These are phyloP conservation scores for Phyllosticta capitalensis DNA, from an alignment of 2,329 filamentous ascomycete species.

Conservation along the genomic window DNA sequence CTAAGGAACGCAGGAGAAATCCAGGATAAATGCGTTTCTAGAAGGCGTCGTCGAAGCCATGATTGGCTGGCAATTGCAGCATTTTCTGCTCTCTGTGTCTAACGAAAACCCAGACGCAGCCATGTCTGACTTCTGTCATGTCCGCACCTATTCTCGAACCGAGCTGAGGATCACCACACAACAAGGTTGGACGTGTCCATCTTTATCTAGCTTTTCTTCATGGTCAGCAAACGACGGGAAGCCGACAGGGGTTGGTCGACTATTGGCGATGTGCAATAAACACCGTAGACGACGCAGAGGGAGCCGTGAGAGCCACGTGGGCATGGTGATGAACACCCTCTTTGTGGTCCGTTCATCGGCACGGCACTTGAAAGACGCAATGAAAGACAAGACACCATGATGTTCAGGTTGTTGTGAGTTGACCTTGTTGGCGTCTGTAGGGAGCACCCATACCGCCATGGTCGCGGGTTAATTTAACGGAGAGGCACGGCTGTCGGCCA, in stretches of 20 bases:
- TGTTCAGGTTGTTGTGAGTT: too few species aligned
- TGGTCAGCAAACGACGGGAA: not conserved
- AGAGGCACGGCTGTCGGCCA: not conserved
- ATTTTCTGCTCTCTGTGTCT: not conserved
- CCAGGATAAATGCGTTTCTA: not conserved
- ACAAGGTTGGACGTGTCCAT: not conserved
- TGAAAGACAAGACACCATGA: too few species aligned
- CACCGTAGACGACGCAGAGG: not conserved
- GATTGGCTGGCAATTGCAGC: not conserved
- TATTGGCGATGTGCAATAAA: not conserved
- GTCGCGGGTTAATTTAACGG: not conserved
- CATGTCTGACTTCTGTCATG: not conserved
- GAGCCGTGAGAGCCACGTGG: not conserved
- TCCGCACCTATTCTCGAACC: not conserved
- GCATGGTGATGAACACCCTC: not conserved
- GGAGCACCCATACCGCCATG: not conserved
- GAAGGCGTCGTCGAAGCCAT: not conserved
- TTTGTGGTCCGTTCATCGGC: not conserved
- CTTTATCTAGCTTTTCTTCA: not conserved
- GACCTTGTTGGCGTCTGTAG: too few species aligned
- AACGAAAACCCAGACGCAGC: not conserved
- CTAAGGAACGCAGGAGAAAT: not conserved
- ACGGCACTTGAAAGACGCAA: too few species aligned
- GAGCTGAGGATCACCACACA: not conserved
- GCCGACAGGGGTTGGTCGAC: not conserved